Base-by-base conservation (phyloP, 805 yeast genomes). In the Candida endomychidarum region DNA sequence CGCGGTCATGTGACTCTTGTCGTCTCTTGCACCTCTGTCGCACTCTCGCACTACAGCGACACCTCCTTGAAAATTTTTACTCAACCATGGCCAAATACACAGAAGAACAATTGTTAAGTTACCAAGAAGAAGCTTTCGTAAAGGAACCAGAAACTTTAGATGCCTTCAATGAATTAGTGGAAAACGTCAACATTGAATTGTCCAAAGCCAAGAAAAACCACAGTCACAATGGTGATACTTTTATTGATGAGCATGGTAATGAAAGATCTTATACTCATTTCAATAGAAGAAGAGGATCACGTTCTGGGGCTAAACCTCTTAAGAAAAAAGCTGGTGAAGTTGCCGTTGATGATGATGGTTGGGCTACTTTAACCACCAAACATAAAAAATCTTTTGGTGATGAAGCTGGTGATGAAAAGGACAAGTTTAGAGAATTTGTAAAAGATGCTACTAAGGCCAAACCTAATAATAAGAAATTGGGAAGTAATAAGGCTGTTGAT, bases 311-410 rank as follows among this genome's bases (percentile, higher is more conserved):
- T 35, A 84, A 84, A 40, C 72, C 71, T 52, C 72, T 81, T 54
- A 75, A 81, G 56, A 80, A 76, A 56, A 75, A 75, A 63, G 74
- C 66, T 41, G 68, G 70, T 41, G 67, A 70, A 34, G 68, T 67
- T 43, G 72, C 67, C 44, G 75, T 82, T 24, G 95, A 85, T 56
- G 84, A 81, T 42, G 91, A 86, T 47, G 95, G 95, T 33, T 86
- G 93, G 91, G 84, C 84, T 42, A 82, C 91, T 16, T 63, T 75
- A 47, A 38, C 43, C 16, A 65, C 72, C 38, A 67, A 70, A 51
- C 64, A 68, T 34, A 73, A 67, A 51, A 69, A 69, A 43, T 71
- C 76, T 43, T 79, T 78, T 50, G 77, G 72, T 40, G 77, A 73
- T 42, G 78, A 70, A 14, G 73, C 60, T 31, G 66, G 50, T 19